Base-by-base conservation (phyloP, 495 filamentous ascomycete genomes). In the Durotheca rogersii region DNA sequence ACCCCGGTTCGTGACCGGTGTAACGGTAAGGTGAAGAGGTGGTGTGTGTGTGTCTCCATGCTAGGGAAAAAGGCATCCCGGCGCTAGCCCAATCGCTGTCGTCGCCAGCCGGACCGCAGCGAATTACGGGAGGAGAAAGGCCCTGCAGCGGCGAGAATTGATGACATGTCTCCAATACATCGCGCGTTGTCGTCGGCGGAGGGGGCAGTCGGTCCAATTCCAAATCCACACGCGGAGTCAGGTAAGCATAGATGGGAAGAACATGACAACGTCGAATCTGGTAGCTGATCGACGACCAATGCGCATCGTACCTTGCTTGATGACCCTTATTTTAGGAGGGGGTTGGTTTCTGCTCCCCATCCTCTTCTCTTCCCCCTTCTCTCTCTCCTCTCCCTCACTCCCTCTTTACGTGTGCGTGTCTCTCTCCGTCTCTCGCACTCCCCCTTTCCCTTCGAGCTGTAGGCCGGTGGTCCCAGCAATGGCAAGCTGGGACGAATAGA, bases 41-140 rank as follows among this genome's bases (percentile, higher is more conserved):
- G n/a, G n/a, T n/a, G n/a, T n/a, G n/a, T 53, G 56, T 54, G 50
- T 53, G 40, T 59, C 45, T 34, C 46, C 44, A 41, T 53, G 36
- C 43, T 14, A 27, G 37, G 16, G 27, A 46, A 41, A 45, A 38
- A 36, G 30, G 46, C 35, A 51, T 53, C 31, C 43, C 51, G 44
- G 38, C 7, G 16, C 31, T 51, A 11, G 17, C 23, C 56, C 56
- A 59, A 59, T 59, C 41, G 29, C 25, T 45, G 35, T 19, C 15
- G 27, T 37, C 45, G 53, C 44, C 34, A 46, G 7, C 16, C 30
- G 37, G 50, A 39, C 36, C 34, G 44, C 40, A 21, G 41, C 56
- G 46, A 59, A 59, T 59, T 7, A 30, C 21, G 42, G 39, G 7
- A 18, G 25, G 18, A n/a, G 44, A 42, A 54, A 23, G 20, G 12